A percentile compares a stretch with the other conserved stretches of the same genome.
Conservation (phyloP, 2,329 filamentous ascomycete species). For the Periconia sp. region DNA sequence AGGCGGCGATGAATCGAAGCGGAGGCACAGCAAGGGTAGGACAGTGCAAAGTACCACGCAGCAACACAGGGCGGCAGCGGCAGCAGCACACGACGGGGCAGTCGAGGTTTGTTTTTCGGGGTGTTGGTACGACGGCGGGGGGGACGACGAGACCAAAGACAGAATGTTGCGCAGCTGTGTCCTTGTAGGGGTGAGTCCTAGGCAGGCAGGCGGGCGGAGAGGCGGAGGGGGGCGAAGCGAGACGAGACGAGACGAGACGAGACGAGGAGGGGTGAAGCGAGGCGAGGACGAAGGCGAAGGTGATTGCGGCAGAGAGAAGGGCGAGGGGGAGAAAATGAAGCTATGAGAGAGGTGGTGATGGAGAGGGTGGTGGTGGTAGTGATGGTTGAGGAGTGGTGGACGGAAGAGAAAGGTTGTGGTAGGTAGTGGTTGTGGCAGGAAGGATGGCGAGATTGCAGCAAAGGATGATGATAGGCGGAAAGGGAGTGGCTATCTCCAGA, state of each 20-base stretch:
- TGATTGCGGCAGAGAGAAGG: not conserved
- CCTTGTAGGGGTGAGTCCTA: too few relatives aligned
- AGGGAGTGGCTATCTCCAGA: not conserved
- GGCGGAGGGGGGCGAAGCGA: not conserved
- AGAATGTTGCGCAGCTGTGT: not conserved
- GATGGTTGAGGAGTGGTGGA: not conserved
- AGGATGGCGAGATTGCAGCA: not conserved
- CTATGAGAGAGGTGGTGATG: too few relatives aligned
- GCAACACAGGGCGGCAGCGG: not conserved
- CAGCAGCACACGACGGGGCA: not conserved
- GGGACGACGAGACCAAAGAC: not conserved
- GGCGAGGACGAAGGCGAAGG: not conserved
- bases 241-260: not conserved
- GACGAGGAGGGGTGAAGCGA: not conserved
- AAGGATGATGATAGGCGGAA: constrained; percentile 3
- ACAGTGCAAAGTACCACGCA: not conserved
- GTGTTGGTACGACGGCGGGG: too few relatives aligned
- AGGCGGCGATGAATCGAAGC: constrained; percentile 23
- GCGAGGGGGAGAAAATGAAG: too few relatives aligned
- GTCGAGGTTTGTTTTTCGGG: not conserved
- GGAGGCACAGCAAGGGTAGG: constrained; percentile 1
- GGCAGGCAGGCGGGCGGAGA: constrained; percentile 1
- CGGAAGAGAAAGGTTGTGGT: not conserved
- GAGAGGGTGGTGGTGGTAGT: too few relatives aligned
- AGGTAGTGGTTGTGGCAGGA: not conserved